Percentiles rank a stretch among this genome's conserved stretches.
phyloP scores from a whole-genome alignment of 495 filamentous ascomycete species.

The Daldinia vernicosa region DNA sequence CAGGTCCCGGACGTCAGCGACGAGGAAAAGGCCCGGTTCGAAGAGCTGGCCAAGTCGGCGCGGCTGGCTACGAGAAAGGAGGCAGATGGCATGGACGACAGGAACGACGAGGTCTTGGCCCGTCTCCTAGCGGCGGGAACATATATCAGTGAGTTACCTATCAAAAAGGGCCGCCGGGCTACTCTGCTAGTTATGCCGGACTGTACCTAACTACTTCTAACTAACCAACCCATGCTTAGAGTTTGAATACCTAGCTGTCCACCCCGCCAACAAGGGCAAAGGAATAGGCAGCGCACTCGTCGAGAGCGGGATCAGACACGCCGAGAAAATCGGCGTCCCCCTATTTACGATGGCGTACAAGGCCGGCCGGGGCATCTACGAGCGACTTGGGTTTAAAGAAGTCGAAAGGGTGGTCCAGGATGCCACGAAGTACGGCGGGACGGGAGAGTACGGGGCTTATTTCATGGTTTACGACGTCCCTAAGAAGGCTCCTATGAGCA shows the following conservation, averaged over 20 bases:
- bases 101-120: neutral
- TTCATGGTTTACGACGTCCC: neutral
- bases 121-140: neutral
- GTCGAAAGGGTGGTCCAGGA: neutral
- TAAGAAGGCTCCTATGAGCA: neutral
- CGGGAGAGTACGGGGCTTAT: neutral
- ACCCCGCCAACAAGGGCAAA: neutral
- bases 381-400: neutral
- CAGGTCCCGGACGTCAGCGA: neutral
- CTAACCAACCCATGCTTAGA: neutral
- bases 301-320: neutral
- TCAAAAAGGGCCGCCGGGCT: neutral
- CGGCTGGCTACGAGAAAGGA: neutral
- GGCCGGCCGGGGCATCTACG: neutral
- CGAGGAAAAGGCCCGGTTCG: neutral
- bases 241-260: neutral
- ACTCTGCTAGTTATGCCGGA: neutral
- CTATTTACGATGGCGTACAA: neutral
- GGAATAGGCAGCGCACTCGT: neutral
- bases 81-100: neutral
- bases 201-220: no score
- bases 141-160: neutral
- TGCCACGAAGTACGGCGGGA: neutral
- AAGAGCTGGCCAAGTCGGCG: neutral
- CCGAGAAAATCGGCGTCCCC: neutral